These are phyloP conservation scores for Talaromyces liani DNA, from an alignment of 495 filamentous ascomycete genomes.

Conservation along the genomic window DNA sequence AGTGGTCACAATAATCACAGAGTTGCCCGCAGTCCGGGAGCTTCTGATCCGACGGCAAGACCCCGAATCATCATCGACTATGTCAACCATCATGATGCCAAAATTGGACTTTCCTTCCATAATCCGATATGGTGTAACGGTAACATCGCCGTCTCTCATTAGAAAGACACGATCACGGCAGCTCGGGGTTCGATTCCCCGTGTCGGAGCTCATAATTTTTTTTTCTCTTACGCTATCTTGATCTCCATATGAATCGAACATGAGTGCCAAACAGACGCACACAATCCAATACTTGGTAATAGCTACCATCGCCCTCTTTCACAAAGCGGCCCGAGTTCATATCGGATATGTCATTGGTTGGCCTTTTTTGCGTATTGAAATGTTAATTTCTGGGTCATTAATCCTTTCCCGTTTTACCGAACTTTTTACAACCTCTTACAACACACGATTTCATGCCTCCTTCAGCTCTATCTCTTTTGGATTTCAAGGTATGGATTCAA, in stretches of 20 bases:
- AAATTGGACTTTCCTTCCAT: not conserved
- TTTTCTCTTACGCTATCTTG: not conserved
- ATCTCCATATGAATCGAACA: no score
- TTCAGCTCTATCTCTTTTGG: no score
- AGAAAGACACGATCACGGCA: constrained; percentile 3
- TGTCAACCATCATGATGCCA: not conserved
- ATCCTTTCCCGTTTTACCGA: no score
- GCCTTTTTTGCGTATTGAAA: no score
- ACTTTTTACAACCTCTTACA: no score
- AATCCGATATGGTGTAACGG: not conserved
- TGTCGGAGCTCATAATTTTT: constrained; percentile 3
- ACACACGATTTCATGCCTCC: no score
- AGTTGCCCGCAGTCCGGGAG: not conserved
- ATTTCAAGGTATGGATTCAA: no score
- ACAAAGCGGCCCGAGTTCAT: constrained; percentile 4
- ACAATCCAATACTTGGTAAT: no score
- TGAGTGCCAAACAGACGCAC: no score
- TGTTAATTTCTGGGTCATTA: no score
- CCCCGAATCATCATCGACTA: no score
- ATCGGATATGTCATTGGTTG: no score
- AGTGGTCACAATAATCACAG: not conserved
- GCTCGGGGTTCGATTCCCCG: constrained; percentile 11
- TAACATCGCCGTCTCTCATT: constrained; percentile 1
- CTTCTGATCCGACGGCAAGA: not conserved
- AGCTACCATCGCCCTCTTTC: not conserved